Conservation (phyloP, 805 yeast species). For the Candida montana region DNA sequence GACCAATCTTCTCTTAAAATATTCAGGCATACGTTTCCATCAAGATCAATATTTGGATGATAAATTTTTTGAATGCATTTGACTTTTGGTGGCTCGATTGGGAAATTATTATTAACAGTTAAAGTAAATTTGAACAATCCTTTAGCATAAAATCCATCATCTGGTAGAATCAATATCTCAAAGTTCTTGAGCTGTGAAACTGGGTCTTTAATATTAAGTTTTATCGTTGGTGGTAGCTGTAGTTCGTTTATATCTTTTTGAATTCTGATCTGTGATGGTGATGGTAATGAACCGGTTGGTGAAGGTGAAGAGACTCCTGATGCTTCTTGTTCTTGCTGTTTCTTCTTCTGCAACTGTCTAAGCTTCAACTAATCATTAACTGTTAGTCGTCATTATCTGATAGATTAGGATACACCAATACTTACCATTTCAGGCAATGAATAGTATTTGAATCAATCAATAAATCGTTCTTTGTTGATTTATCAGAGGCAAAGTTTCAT, state of each 20-base stretch:
- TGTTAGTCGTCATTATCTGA: not conserved
- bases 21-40: conserved; percentile 89
- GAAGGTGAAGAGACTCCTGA: conserved; percentile 1
- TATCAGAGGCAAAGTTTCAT: too few relatives aligned
- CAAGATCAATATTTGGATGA: conserved; percentile 89
- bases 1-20: conserved; percentile 95
- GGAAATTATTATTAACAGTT: conserved; percentile 64
- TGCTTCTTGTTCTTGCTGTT: conserved; percentile 39
- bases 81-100: conserved; percentile 90
- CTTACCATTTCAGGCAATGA: conserved; percentile 4
- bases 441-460: too few relatives aligned
- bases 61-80: conserved; percentile 66
- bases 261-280: conserved; percentile 69
- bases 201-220: conserved; percentile 41
- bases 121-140: conserved; percentile 72
- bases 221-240: conserved; percentile 54
- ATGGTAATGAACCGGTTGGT: not conserved
- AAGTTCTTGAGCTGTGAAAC: conserved; percentile 51
- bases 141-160: conserved; percentile 64
- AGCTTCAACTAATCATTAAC: conserved; percentile 41
- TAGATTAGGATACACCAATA: not conserved
- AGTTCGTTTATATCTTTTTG: conserved; percentile 74
- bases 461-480: too few relatives aligned
- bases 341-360: conserved; percentile 53
- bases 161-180: conserved; percentile 53